A percentile compares a stretch with the other conserved stretches of the same genome.
These are phyloP conservation scores for Lactarius deliciosus DNA, from an alignment of 768 basidiomycete species.

Conservation along the genomic window DNA sequence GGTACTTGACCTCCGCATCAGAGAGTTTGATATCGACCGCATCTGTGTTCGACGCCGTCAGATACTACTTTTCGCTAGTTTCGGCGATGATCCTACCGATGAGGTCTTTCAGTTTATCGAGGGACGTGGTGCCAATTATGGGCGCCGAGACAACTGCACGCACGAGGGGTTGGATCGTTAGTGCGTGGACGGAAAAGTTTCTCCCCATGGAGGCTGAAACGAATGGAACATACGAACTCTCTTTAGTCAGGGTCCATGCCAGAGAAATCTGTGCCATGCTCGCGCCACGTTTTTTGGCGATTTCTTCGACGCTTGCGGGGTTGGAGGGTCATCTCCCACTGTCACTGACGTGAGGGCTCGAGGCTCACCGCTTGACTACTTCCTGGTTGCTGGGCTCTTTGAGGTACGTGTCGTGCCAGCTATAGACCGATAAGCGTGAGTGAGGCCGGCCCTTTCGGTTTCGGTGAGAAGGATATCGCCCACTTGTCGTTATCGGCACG, in stretches of 20 bases:
- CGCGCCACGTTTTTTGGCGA: constrained; percentile 39
- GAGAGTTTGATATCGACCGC: constrained; percentile 40
- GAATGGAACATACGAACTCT: constrained; percentile 30
- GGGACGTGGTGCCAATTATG: constrained; percentile 39
- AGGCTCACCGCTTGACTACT: constrained; percentile 22
- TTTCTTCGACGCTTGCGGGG: constrained; percentile 34
- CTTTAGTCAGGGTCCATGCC: constrained; percentile 37
- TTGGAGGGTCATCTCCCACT: neutral
- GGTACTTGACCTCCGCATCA: constrained; percentile 42
- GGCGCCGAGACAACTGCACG: constrained; percentile 35
- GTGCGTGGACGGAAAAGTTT: constrained; percentile 1
- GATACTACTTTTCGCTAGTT: neutral
- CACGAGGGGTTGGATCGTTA: neutral
- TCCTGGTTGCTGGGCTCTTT: constrained; percentile 19
- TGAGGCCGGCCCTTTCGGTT: neutral
- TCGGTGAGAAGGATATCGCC: constrained; percentile 27
- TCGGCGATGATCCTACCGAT: constrained; percentile 29
- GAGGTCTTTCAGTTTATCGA: constrained; percentile 37
- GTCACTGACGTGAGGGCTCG: neutral
- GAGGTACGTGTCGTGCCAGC: constrained; percentile 17
- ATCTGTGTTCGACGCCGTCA: constrained; percentile 21
- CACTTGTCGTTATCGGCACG: constrained; percentile 32
- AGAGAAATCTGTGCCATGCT: constrained; percentile 43
- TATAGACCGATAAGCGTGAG: constrained; percentile 2
- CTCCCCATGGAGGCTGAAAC: too few species aligned